Conservation (phyloP, 352 stramenopile genomes). For the Pythium aphanidermatum region DNA sequence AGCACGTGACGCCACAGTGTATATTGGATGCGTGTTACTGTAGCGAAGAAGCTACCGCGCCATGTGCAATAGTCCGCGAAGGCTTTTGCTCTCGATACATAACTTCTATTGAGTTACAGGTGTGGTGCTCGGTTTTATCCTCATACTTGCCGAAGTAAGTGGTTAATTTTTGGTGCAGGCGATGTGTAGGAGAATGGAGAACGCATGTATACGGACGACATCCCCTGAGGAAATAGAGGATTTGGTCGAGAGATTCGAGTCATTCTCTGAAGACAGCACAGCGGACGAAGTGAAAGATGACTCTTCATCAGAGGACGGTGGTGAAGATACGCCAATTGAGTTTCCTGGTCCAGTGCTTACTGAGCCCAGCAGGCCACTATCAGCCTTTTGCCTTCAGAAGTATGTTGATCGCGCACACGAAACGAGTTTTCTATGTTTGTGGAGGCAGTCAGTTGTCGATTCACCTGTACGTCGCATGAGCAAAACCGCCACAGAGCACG, state of each 20-base stretch:
- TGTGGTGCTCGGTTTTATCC: conserved; percentile 1
- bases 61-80: conserved; percentile 24
- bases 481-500: no score
- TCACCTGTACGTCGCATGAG: not conserved
- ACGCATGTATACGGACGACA: conserved; percentile 10
- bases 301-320: not conserved
- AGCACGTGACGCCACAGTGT: conserved; percentile 35
- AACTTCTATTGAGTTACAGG: conserved; percentile 28
- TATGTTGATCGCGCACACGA: conserved; percentile 24
- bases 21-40: conserved; percentile 26
- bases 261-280: not conserved
- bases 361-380: no score
- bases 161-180: no score
- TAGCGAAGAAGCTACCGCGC: not conserved
- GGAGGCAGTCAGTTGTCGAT: conserved; percentile 12
- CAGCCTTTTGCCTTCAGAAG: conserved; percentile 41
- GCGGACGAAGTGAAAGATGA: not conserved
- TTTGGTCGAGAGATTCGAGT: no score
- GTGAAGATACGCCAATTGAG: not conserved
- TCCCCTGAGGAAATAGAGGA: no score
- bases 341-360: no score
- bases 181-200: conserved; percentile 36
- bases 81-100: conserved; percentile 27
- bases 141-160: no score
- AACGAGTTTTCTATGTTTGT: conserved; percentile 36